Base-by-base conservation (phyloP, 768 basidiomycete species). In the Mycena vitilis region DNA sequence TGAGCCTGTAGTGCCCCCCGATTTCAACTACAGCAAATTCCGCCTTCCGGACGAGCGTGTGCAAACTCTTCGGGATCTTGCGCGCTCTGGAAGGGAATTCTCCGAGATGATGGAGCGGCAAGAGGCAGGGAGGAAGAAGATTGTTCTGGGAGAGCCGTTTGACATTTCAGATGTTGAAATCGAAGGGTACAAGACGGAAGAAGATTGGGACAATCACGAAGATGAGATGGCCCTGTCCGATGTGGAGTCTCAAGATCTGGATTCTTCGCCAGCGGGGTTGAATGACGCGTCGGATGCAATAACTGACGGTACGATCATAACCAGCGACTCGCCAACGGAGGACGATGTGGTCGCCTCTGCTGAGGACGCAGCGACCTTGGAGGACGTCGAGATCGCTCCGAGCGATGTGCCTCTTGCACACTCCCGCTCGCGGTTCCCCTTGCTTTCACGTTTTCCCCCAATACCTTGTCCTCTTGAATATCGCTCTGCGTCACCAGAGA, bases 1-100 rank as follows among this genome's bases (percentile, higher is more conserved):
- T 16, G 23, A 34, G 37, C 51, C 30, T 23, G 9, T 10, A 25
- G n/a, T 61, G 16, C 53, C 63, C 15, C 25, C 12, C 8, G 67
- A 62, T 52, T 72, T 72, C 48, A 67, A 72, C 23, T 62, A 40
- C n/a, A 37, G 23, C 0, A 68, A 65, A 44, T 72, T 72, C 64
- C 67, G 71, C 22, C 10, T 40, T 5, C 63, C 71, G 12, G 48
- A 63, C 37, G 47, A 53, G 34, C 45, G 56, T 1, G 57, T 69
- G 5, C 54, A 59, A 36, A 16, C n/a, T 20, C 52, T 68, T 15
- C 42, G 71, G 37, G 64, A 68, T 37, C 44, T 72, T 20, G 66
- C 71, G 30, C 71, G 71, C 34, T 66, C 63, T 22, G 71, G 71
- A 15, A 63, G 67, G 48, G 55, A 59, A 18, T 69, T 68, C 47